Conservation (phyloP, 164 flowering plant genomes). For the Sextonia rubra region DNA sequence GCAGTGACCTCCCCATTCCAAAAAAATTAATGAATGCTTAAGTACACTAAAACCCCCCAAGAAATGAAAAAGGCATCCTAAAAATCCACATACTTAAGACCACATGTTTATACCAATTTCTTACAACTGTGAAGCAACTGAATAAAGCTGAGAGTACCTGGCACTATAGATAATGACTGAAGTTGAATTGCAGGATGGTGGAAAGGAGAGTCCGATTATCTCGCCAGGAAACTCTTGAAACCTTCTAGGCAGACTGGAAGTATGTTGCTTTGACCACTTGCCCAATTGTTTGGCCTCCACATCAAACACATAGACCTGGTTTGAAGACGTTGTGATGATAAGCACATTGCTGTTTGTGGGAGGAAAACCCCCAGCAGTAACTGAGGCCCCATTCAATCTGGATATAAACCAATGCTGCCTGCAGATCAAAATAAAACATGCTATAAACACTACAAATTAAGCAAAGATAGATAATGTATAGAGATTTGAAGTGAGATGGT, state of each 20-base stretch:
- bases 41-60: too few relatives aligned
- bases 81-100: too few relatives aligned
- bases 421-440: constrained; percentile 17
- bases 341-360: constrained; percentile 72
- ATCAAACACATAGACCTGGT: constrained; percentile 83
- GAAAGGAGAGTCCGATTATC: constrained; percentile 85
- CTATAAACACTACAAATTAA: not conserved
- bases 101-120: not conserved
- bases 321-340: constrained; percentile 71
- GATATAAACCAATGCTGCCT: constrained; percentile 99
- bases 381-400: constrained; percentile 86
- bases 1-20: too few relatives aligned
- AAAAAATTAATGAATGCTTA: too few relatives aligned
- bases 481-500: not conserved
- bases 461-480: not conserved
- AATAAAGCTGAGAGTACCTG: constrained; percentile 44
- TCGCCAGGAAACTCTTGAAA: constrained; percentile 94
- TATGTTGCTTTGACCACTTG: constrained; percentile 70
- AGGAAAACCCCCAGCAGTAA: constrained; percentile 90
- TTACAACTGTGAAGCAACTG: not conserved
- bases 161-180: constrained; percentile 77
- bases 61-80: too few relatives aligned
- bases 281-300: constrained; percentile 85
- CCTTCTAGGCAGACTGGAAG: constrained; percentile 60
- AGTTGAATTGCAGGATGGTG: constrained; percentile 48